Conservation (phyloP, 306 rosid genomes). For the Macrotyloma uniflorum region DNA sequence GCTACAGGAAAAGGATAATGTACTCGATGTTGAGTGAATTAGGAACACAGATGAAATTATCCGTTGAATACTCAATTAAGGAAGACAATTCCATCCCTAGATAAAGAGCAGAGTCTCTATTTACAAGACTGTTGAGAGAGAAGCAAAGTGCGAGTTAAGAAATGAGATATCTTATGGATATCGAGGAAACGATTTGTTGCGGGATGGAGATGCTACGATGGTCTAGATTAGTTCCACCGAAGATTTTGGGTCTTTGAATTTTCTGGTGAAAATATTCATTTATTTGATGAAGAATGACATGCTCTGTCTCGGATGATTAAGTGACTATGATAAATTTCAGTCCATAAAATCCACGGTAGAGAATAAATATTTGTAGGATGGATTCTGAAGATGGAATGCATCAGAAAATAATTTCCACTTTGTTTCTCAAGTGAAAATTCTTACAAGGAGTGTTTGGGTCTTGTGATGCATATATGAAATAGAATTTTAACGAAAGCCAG, state of each 20-base stretch:
- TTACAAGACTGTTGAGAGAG: conserved; percentile 1
- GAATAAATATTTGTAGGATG: background rate
- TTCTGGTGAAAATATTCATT: conserved; percentile 1
- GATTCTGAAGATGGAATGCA: conserved; percentile 19
- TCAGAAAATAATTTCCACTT: conserved; percentile 8
- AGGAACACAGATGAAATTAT: conserved; percentile 51
- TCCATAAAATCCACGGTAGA: background rate
- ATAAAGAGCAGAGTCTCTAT: conserved; percentile 5
- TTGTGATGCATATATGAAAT: background rate
- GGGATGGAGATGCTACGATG: conserved; percentile 27
- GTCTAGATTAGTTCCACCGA: background rate
- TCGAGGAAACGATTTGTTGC: background rate
- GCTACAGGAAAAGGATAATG: conserved; percentile 51
- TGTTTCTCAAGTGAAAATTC: conserved; percentile 14
- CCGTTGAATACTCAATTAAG: conserved; percentile 28
- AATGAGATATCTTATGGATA: conserved; percentile 17
- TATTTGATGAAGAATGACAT: conserved; percentile 10
- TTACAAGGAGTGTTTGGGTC: background rate
- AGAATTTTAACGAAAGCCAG: background rate
- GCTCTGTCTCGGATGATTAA: background rate
- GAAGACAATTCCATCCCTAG: conserved; percentile 2
- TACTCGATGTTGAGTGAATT: conserved; percentile 64
- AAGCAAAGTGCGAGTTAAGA: background rate
- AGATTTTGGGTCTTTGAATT: conserved; percentile 19
- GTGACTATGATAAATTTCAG: conserved; percentile 14